A percentile compares a stretch with the other conserved stretches of the same genome.
Evolutionary conservation across 2,329 filamentous ascomycete species (phyloP).

Genomic region (Davidsoniella australis): DNA sequence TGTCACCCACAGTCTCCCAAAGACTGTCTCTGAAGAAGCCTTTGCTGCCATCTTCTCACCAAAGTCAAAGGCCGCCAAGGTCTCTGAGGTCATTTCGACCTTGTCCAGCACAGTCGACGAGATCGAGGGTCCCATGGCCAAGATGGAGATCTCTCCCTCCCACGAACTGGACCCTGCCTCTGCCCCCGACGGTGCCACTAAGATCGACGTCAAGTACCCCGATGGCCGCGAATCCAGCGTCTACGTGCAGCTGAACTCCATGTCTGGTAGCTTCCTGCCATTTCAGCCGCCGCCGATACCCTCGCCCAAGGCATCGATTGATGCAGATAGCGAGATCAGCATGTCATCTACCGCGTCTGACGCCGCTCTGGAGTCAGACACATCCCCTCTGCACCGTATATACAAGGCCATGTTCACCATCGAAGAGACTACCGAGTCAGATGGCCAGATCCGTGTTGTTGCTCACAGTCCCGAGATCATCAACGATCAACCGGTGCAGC

Average conservation of each 20-base stretch:
- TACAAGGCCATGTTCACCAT: constrained; percentile 51
- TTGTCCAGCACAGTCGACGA: constrained; percentile 42
- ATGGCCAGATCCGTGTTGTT: constrained; percentile 42
- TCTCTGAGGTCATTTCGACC: constrained; percentile 49
- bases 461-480: constrained; percentile 43
- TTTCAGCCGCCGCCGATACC: constrained; percentile 78
- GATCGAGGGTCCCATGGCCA: constrained; percentile 40
- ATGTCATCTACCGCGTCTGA: not conserved
- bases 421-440: constrained; percentile 44
- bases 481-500: constrained; percentile 29
- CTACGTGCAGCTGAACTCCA: constrained; percentile 49
- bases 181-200: constrained; percentile 26
- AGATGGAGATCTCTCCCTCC: constrained; percentile 26
- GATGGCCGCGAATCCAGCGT: constrained; percentile 41
- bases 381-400: constrained; percentile 31
- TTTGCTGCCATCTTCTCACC: constrained; percentile 72
- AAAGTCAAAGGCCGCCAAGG: constrained; percentile 32
- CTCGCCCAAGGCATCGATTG: constrained; percentile 29
- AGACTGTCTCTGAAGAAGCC: constrained; percentile 49
- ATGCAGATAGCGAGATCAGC: constrained; percentile 20
- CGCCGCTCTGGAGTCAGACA: constrained; percentile 18
- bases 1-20: constrained; percentile 65
- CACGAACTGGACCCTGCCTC: constrained; percentile 15
- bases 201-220: constrained; percentile 35
- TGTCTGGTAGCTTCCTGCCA: constrained; percentile 55